These are phyloP conservation scores for Backusella parvicylindrica DNA, from an alignment of 192 early-diverging fungal species.

Conservation along the genomic window DNA sequence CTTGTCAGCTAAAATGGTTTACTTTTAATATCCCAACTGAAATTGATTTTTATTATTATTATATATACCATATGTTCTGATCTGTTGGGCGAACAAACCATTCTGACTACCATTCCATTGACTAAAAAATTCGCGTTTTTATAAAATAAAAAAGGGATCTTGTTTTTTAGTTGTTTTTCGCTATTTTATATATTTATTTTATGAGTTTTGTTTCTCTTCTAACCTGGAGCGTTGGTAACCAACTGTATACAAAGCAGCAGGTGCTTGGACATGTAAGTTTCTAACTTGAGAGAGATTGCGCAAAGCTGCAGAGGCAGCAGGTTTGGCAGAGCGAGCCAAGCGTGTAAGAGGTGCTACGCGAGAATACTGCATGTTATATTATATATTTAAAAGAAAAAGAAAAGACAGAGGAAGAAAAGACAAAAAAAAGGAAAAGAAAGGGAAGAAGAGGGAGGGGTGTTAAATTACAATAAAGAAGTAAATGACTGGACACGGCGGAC, in stretches of 20 bases:
- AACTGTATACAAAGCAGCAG: conserved; percentile 9
- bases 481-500: neutral
- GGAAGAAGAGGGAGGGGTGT: neutral
- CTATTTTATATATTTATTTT: neutral
- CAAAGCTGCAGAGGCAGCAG: conserved; percentile 9
- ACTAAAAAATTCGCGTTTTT: neutral
- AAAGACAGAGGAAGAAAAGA: neutral
- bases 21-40: neutral
- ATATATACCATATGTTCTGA: conserved; percentile 14
- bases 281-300: conserved; percentile 18
- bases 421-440: neutral
- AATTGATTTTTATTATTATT: neutral
- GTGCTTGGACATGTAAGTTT: conserved; percentile 25
- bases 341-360: neutral
- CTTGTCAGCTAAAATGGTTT: conserved; percentile 64
- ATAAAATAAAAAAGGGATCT: neutral
- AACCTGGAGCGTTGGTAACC: conserved; percentile 23
- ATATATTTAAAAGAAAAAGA: neutral
- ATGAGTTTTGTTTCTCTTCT: neutral
- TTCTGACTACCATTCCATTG: neutral
- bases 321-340: neutral
- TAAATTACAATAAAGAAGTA: neutral
- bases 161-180: neutral
- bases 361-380: neutral
- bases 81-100: neutral